Evolutionary conservation across 352 stramenopile species (phyloP), one percentile per base, ranked within the genome.

Genomic region (Pythium apleroticum): DNA sequence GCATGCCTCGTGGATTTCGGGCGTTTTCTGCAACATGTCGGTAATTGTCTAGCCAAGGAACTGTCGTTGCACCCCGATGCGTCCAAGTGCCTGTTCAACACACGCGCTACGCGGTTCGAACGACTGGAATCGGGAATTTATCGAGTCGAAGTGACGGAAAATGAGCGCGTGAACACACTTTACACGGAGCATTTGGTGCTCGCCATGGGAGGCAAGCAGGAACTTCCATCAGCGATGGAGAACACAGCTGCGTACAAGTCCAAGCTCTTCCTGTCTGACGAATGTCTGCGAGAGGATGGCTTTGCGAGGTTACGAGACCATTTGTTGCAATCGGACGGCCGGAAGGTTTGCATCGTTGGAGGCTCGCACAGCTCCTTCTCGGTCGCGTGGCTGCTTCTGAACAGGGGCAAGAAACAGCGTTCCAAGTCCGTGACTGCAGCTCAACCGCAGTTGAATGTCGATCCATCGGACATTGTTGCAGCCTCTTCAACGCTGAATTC

Each of bases 361-460:
- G 89, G 89, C 15, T 91, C 84, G 0, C 88, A 97, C 71, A 94
- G 83, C 35, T 88, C 89, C 2, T 97, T 97, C 59, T 94, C 83
- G 0, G 81, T 92, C 4, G 81, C 81, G 6, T 95, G 84, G 88
- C 65, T 93, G 39, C 74, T 92, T 39, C 63, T 97, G 27, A 86
- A 94, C 65, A 86, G 77, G 20, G 77, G 84, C 19, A 69, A 56
- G 52, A 41, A 59, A 30, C 43, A 58, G 30, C 31, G 63, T 35
- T 19, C 53, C 37, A 70, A 63, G 25, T 37, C 37, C 19, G 25
- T 53, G 19, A n/a, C 52, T 27, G n/a, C n/a, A 50, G 20, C 43
- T 1, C 19, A 25, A 28, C 20, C 43, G 20, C n/a, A 50, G 8
- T 10, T 20, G 3, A 25, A 4, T 12, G n/a, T 15, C n/a, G 43